Evolutionary conservation across 768 basidiomycete genomes (phyloP), one percentile per base, ranked within the genome.

Genomic region (Boletus tomentosulus): DNA sequence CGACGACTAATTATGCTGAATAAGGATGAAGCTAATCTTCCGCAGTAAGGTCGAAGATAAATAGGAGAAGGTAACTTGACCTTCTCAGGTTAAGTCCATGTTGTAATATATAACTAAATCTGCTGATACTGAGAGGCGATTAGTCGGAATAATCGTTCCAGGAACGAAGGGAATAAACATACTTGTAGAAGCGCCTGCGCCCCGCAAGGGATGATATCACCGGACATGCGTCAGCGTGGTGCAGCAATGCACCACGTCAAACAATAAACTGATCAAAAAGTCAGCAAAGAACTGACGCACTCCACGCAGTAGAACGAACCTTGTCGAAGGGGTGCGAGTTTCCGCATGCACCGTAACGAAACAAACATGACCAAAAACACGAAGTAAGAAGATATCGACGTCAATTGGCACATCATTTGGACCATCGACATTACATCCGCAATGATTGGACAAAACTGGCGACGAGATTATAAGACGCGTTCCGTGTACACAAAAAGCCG

Each of bases 381-480:
- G 7, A 57, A 47, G 46, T 62, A 57, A 2, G 56, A 64, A 16
- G 53, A 56, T 44, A 62, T 46, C 10, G 33, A 56, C 7, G 56
- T 54, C 15, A 64, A 56, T 27, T 62, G 57, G 19, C 46, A 56
- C 48, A 50, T 44, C 8, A 57, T 56, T 10, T 30, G 50, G 6
- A 22, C 28, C 45, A 65, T 59, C 3, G 65, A 62, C 2, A 65
- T 19, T 15, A 65, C 57, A n/a, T 65, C 64, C 9, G 57, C 58
- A 38, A 65, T 38, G 24, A 65, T 41, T 1, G 64, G 64, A 24
- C 43, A 44, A 51, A 65, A 67, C 65, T 65, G n/a, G 11, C 3
- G 6, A 22, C 10, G 1, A 3, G 19, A 6, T 64, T 37, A 59
- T 53, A 45, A 5, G 13, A 11, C 0, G 12, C 12, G 3, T 38